Conservation (phyloP, 345 rosid genomes). For the Erodium maritimum region DNA sequence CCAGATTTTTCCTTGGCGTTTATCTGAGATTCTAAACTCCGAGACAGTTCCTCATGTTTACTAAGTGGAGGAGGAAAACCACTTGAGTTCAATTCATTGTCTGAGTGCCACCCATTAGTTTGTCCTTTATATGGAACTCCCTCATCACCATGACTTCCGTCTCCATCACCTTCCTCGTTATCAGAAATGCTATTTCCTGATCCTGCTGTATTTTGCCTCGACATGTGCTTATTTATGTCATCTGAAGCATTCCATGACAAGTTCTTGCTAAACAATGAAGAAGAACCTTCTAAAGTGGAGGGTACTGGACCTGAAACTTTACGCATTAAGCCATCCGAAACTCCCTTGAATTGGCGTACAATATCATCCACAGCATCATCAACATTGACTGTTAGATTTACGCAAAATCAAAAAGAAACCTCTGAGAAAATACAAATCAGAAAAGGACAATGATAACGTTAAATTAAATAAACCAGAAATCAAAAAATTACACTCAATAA, state of each 20-base stretch:
- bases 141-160: constrained; percentile 32
- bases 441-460: too few species aligned
- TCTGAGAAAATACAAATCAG: background rate
- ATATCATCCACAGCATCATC: constrained; percentile 98
- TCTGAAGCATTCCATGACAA: constrained; percentile 47
- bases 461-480: background rate
- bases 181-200: constrained; percentile 53
- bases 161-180: constrained; percentile 43
- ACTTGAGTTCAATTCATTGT: constrained; percentile 57
- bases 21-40: constrained; percentile 17
- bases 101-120: constrained; percentile 68
- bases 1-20: constrained; percentile 28
- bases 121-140: constrained; percentile 33
- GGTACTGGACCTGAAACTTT: constrained; percentile 58
- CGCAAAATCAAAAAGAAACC: background rate
- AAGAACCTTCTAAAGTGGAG: constrained; percentile 25
- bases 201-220: constrained; percentile 38
- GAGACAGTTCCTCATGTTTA: constrained; percentile 33
- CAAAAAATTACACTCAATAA: background rate
- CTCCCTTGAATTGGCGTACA: constrained; percentile 84
- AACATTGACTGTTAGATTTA: constrained; percentile 59
- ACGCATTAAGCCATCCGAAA: constrained; percentile 79
- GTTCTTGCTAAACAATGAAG: constrained; percentile 24
- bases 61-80: constrained; percentile 35
- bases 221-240: constrained; percentile 31